Evolutionary conservation across 495 filamentous ascomycete genomes (phyloP), one percentile per base, ranked within the genome.

Genomic region (Aspergillus saccharolyticus): DNA sequence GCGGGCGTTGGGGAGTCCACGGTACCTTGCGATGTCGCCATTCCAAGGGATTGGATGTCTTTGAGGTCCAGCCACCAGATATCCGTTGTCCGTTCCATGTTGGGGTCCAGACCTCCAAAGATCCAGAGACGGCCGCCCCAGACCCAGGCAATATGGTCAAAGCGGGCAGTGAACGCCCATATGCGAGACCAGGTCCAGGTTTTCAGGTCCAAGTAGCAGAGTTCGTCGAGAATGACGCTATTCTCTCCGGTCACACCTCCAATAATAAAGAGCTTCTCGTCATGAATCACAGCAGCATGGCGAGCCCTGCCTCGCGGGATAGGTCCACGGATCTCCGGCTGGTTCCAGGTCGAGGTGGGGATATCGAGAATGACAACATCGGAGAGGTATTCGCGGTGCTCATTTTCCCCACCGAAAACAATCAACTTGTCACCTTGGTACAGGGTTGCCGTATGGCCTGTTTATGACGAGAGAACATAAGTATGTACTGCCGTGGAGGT

Each of bases 161-260:
- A 98, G 14, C 94, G 83, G 22, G 89, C 83, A 17, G 95, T 91
- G 70, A 97, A 97, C 53, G 85, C 88, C 94, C 94, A 98, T 39
- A 90, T 88, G 49, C 90, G 83, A 52, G 94, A 97, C 94, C 94
- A 98, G 4, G 93, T 96, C 82, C 89, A 96, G 10, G 94, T 97
- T 78, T 95, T 96, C 53, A 98, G 77, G 66, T 98, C 94, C 45
- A 98, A 81, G 70, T 95, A 98, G 70, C 89, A 94, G 54, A 98
- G 87, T 67, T 97, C 94, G 61, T 97, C 93, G 30, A 96, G 78
- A 19, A 96, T 91, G 56, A 88, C 85, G 64, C 86, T 95, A 58
- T 91, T 89, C 56, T 90, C 88, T 0, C 89, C 91, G 12, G 88
- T 90, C 50, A 97, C 85, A 9, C 95, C 94, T 48, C 95, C 94